Conservation (phyloP, 495 filamentous ascomycete species). For the Mycothermus thermophilus region DNA sequence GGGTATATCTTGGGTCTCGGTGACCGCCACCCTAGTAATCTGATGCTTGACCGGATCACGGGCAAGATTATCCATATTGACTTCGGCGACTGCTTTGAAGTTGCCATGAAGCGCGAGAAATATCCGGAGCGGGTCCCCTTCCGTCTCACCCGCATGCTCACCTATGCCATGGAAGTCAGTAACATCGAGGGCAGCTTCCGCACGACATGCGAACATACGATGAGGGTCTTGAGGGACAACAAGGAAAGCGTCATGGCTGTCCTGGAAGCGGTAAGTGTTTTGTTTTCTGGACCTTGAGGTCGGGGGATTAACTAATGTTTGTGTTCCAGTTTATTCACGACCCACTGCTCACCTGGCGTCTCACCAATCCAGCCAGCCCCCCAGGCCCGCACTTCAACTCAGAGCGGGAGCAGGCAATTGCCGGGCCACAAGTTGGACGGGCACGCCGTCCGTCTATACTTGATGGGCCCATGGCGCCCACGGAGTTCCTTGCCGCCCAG, state of each 20-base stretch:
- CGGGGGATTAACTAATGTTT: not conserved
- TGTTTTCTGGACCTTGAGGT: not conserved
- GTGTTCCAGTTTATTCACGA: slow-evolving; percentile 79
- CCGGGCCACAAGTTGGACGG: slow-evolving; percentile 26
- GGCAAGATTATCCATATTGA: slow-evolving; percentile 97
- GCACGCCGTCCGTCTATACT: slow-evolving; percentile 57
- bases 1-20: slow-evolving; percentile 96
- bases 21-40: slow-evolving; percentile 90
- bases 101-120: slow-evolving; percentile 98
- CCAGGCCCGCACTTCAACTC: slow-evolving; percentile 63
- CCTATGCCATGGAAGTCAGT: slow-evolving; percentile 98
- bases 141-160: slow-evolving; percentile 94
- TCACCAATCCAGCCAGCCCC: slow-evolving; percentile 74
- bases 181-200: slow-evolving; percentile 98
- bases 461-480: slow-evolving; percentile 42
- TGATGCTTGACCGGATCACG: slow-evolving; percentile 90
- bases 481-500: slow-evolving; percentile 34
- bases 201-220: slow-evolving; percentile 94
- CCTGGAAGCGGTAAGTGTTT: slow-evolving; percentile 72
- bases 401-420: slow-evolving; percentile 46
- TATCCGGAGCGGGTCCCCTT: slow-evolving; percentile 97
- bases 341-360: slow-evolving; percentile 90
- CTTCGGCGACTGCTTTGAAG: slow-evolving; percentile 98
- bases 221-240: slow-evolving; percentile 90
- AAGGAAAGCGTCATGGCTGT: slow-evolving; percentile 98